These are phyloP conservation scores for Alternaria novae-zelandiae DNA, from an alignment of 2,329 filamentous ascomycete species.

Conservation along the genomic window DNA sequence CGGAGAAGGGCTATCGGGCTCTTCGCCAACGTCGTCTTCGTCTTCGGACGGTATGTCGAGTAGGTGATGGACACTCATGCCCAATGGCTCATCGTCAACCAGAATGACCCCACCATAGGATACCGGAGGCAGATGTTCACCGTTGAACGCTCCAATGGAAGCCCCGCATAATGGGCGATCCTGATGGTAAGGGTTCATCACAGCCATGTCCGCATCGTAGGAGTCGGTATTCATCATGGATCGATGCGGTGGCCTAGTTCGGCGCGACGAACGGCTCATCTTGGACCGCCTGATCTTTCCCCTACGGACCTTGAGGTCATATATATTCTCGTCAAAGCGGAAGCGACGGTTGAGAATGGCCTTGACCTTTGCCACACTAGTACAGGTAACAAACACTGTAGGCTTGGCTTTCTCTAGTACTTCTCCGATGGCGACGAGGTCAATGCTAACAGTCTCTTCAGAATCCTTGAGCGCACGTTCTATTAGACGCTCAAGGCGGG, in stretches of 20 bases:
- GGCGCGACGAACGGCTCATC: slow-evolving; percentile 47
- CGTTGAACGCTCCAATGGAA: slow-evolving; percentile 89
- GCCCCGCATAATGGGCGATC: slow-evolving; percentile 81
- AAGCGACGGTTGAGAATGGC: slow-evolving; percentile 74
- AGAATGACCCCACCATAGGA: slow-evolving; percentile 88
- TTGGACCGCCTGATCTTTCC: slow-evolving; percentile 72
- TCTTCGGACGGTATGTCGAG: slow-evolving; percentile 70
- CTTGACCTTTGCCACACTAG: slow-evolving; percentile 74
- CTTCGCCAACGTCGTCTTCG: slow-evolving; percentile 54
- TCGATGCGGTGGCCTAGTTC: slow-evolving; percentile 43
- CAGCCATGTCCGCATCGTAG: slow-evolving; percentile 48
- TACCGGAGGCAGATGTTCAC: slow-evolving; percentile 86
- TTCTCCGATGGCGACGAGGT: slow-evolving; percentile 75
- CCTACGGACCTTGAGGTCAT: slow-evolving; percentile 73
- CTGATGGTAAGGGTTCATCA: slow-evolving; percentile 78
- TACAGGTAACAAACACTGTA: slow-evolving; percentile 79
- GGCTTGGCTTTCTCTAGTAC: slow-evolving; percentile 70
- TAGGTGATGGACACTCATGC: slow-evolving; percentile 98
- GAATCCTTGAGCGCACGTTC: slow-evolving; percentile 75
- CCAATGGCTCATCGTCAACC: slow-evolving; percentile 83
- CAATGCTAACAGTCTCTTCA: slow-evolving; percentile 78
- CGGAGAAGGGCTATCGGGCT: slow-evolving; percentile 34
- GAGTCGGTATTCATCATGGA: slow-evolving; percentile 49
- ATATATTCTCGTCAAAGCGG: slow-evolving; percentile 69
- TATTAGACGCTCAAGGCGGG: slow-evolving; percentile 74